A percentile compares a stretch with the other conserved stretches of the same genome.
phyloP scores from a whole-genome alignment of 1,284 basidiomycete species.

The Boletus putidus region DNA sequence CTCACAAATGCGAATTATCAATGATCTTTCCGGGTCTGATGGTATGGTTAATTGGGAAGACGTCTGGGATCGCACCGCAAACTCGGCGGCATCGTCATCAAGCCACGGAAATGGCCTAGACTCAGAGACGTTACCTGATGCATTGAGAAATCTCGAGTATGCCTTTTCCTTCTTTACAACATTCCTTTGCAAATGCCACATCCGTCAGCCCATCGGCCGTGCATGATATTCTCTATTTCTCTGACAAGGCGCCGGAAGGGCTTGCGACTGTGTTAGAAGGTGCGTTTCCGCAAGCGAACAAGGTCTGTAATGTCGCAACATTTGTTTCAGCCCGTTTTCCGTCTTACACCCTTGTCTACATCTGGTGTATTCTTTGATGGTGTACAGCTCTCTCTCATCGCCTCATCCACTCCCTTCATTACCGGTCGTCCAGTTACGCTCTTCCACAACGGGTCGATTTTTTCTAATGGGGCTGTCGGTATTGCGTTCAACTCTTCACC shows the following conservation, averaged over 20 bases:
- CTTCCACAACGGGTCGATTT: conserved; percentile 58
- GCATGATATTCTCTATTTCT: conserved; percentile 54
- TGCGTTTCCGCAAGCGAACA: conserved; percentile 50
- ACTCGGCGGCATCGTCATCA: neutral
- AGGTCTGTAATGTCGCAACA: conserved; percentile 43
- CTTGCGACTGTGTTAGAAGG: conserved; percentile 50
- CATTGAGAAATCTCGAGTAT: conserved; percentile 25
- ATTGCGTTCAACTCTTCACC: conserved; percentile 50
- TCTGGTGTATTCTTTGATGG: conserved; percentile 2
- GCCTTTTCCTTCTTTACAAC: conserved; percentile 3
- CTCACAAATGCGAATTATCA: conserved; percentile 11
- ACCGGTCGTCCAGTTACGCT: conserved; percentile 81
- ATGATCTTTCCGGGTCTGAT: conserved; percentile 23
- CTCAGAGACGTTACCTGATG: conserved; percentile 13
- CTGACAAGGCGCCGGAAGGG: conserved; percentile 64
- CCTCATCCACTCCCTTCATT: conserved; percentile 82
- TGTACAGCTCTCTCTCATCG: conserved; percentile 66
- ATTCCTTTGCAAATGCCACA: neutral
- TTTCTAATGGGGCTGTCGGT: conserved; percentile 73
- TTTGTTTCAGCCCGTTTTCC: conserved; percentile 2
- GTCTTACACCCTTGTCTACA: neutral
- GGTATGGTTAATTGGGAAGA: conserved; percentile 51
- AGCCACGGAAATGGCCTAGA: neutral
- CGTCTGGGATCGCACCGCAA: conserved; percentile 45
- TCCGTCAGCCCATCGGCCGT: conserved; percentile 18